Base-by-base conservation (phyloP, 768 basidiomycete species). In the Hortiboletus flavorubellus region DNA sequence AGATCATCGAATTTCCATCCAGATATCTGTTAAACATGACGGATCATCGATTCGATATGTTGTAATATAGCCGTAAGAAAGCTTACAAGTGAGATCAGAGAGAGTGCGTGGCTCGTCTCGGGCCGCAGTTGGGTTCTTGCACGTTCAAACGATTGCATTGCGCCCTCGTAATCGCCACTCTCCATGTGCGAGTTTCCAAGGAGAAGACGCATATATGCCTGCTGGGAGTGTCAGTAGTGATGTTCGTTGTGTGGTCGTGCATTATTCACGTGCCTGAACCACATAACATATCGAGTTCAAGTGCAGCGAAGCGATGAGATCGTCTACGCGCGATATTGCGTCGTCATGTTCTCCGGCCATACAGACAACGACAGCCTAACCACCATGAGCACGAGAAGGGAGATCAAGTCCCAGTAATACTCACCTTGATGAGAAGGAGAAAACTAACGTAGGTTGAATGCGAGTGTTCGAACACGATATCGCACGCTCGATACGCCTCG, bases 201-300 rank as follows among this genome's bases (percentile, higher is more conserved):
- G n/a, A 34, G 15, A 56, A 56, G 26, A 37, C 37, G 18, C 54
- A 59, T 59, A 16, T 56, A 56, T 18, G 54, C 50, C 54, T 59
- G 46, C 2, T 41, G 12, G 11, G 21, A 11, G n/a, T 15, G 8
- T 56, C 15, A 56, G n/a, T 15, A 5, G 16, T 7, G 12, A 51
- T 5, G 8, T 8, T 43, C 12, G 2, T 8, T 2, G 16, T 9
- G 7, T 23, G 2, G 9, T 21, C 26, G 8, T 14, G 6, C 7
- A 15, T 29, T 3, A 5, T 23, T 12, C 8, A 51, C 37, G 12
- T 40, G 9, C 58, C 47, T 59, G 50, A 14, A 59, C 47, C 12
- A 37, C 18, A 7, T 10, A 42, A 15, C 34, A 47, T 16, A 33
- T 18, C 7, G 54, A 48, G 5, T 51, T 44, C 26, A 35, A 30